Evolutionary conservation across 805 yeast species (phyloP).

Genomic region (Vanderwaltozyma polyspora): DNA sequence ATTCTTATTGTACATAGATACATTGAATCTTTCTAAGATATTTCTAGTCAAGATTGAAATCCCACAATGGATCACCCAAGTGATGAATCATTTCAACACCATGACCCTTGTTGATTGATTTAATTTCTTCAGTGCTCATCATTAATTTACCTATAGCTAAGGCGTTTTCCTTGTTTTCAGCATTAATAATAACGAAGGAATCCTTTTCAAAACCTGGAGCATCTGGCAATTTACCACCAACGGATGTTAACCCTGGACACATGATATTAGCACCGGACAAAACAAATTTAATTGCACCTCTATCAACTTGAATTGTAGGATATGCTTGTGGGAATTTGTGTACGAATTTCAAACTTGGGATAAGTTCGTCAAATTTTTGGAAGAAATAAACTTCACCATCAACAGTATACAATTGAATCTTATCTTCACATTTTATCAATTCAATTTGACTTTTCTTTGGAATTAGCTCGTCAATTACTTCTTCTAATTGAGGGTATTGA

Average conservation of each 20-base stretch:
- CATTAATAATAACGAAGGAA: constrained; percentile 69
- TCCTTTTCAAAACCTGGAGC: constrained; percentile 46
- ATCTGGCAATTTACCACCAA: constrained; percentile 76
- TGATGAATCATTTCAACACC: constrained; percentile 79
- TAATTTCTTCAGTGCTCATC: constrained; percentile 86
- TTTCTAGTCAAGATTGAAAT: constrained; percentile 37
- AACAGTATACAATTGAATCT: constrained; percentile 63
- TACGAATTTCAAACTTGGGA: constrained; percentile 64
- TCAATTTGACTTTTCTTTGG: constrained; percentile 83
- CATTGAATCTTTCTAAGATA: background rate
- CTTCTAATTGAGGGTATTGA: constrained; percentile 66
- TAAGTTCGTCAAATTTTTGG: constrained; percentile 70
- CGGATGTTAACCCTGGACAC: constrained; percentile 90
- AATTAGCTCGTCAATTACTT: constrained; percentile 64
- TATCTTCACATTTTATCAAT: constrained; percentile 80
- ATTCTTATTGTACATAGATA: background rate
- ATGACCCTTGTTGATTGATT: constrained; percentile 70
- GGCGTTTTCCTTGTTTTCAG: constrained; percentile 88
- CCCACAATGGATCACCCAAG: constrained; percentile 86
- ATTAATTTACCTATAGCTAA: constrained; percentile 79
- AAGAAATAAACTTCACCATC: constrained; percentile 66
- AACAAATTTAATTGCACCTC: constrained; percentile 93
- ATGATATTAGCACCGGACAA: constrained; percentile 93
- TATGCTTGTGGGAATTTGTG: constrained; percentile 76
- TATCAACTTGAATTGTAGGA: constrained; percentile 81